Percentiles rank a stretch among this genome's conserved stretches.
Conservation (phyloP, 805 yeast genomes). For the Ogataea siamensis region DNA sequence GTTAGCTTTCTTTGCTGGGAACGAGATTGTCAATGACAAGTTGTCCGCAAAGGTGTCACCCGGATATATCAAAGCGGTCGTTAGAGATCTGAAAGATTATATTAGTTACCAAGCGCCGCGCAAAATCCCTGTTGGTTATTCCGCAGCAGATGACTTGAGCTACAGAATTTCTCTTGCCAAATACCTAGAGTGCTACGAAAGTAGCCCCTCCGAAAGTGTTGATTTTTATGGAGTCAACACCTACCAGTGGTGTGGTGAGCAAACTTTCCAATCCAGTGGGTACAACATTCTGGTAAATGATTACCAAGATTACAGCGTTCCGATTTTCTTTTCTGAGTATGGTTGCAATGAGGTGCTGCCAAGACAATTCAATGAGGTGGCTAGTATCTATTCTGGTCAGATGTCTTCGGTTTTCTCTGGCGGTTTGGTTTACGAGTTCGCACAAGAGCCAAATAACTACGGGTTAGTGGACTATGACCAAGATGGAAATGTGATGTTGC, state of each 20-base stretch:
- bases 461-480: slow-evolving; percentile 59
- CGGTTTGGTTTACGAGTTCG: slow-evolving; percentile 78
- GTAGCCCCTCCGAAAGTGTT: slow-evolving; percentile 48
- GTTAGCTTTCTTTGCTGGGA: slow-evolving; percentile 87
- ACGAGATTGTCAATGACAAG: slow-evolving; percentile 82
- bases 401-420: slow-evolving; percentile 83
- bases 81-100: slow-evolving; percentile 78
- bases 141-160: slow-evolving; percentile 90
- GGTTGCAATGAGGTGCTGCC: slow-evolving; percentile 88
- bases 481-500: slow-evolving; percentile 42
- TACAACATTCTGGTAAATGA: slow-evolving; percentile 66
- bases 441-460: slow-evolving; percentile 76
- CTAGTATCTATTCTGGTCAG: slow-evolving; percentile 60
- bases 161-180: slow-evolving; percentile 75
- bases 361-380: slow-evolving; percentile 73
- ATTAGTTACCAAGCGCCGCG: slow-evolving; percentile 59
- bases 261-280: slow-evolving; percentile 78
- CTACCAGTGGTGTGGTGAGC: slow-evolving; percentile 86
- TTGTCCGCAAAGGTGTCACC: slow-evolving; percentile 71
- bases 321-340: slow-evolving; percentile 86
- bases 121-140: slow-evolving; percentile 84
- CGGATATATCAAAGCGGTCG: slow-evolving; percentile 68
- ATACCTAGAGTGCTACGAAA: slow-evolving; percentile 74
- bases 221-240: slow-evolving; percentile 85
- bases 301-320: slow-evolving; percentile 64